Percentiles rank a stretch among this genome's conserved stretches.
phyloP scores from a whole-genome alignment of 2,329 filamentous ascomycete genomes.

The Pseudopithomyces maydicus region DNA sequence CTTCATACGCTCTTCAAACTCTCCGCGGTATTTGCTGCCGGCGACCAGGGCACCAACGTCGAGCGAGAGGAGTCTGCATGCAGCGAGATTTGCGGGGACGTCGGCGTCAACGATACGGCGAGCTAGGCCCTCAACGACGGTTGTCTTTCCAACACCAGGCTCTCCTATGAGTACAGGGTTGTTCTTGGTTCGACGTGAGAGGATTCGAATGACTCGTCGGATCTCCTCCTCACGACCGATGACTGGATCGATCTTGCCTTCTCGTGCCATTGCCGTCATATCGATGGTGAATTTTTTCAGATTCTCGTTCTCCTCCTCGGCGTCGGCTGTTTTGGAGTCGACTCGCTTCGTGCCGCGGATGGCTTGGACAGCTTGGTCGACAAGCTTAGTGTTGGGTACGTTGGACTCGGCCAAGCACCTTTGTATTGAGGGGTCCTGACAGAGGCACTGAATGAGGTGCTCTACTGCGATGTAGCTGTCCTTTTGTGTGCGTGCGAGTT shows the following conservation, averaged over 20 bases:
- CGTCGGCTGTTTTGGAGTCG: conserved; percentile 94
- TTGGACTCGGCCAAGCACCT: conserved; percentile 80
- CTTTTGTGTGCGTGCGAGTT: conserved; percentile 96
- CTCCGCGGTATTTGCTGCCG: conserved; percentile 96
- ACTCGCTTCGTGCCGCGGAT: conserved; percentile 93
- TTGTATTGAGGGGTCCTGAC: conserved; percentile 79
- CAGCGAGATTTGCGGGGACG: conserved; percentile 91
- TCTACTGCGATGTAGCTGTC: conserved; percentile 94
- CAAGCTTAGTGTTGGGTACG: conserved; percentile 85
- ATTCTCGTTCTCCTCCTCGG: conserved; percentile 91
- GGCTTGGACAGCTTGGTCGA: conserved; percentile 87
- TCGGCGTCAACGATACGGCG: conserved; percentile 96
- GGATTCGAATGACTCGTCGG: conserved; percentile 84
- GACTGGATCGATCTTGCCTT: conserved; percentile 97
- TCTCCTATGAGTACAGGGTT: conserved; percentile 98
- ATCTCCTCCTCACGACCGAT: conserved; percentile 98
- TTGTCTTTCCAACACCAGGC: conserved; percentile 97
- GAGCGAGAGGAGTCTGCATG: conserved; percentile 91
- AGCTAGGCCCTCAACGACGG: conserved; percentile 93
- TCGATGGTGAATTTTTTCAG: conserved; percentile 98
- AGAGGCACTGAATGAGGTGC: conserved; percentile 84
- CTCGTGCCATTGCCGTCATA: conserved; percentile 93
- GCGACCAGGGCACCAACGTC: conserved; percentile 95
- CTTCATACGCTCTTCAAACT: conserved; percentile 99
- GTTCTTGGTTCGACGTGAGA: conserved; percentile 95